These are phyloP conservation scores for Argentina anserina DNA, from an alignment of 306 rosid genomes.

Conservation along the genomic window DNA sequence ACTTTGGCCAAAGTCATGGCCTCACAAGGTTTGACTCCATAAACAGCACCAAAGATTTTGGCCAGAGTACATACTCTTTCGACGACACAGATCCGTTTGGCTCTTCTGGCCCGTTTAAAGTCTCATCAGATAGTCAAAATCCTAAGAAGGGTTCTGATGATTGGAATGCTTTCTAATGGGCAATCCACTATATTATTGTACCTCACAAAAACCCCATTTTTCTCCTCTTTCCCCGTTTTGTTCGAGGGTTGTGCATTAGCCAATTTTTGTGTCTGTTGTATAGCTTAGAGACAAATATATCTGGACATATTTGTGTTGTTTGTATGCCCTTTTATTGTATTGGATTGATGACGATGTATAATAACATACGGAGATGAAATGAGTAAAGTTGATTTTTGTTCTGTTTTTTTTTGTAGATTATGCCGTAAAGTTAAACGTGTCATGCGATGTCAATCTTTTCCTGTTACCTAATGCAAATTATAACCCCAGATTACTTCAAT, in stretches of 20 bases:
- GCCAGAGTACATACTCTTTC: conserved; percentile 58
- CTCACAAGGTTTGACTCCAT: conserved; percentile 71
- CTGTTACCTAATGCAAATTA: no score
- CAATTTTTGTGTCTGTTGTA: conserved; percentile 50
- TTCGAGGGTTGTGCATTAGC: conserved; percentile 38
- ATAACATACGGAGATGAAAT: conserved; percentile 1
- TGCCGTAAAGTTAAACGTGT: no score
- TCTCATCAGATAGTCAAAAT: conserved; percentile 59
- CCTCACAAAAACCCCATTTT: not conserved
- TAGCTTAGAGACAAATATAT: conserved; percentile 50
- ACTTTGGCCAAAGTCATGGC: conserved; percentile 41
- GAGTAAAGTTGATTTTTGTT: not conserved
- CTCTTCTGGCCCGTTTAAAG: conserved; percentile 82
- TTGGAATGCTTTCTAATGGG: conserved; percentile 80
- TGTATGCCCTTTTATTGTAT: conserved; percentile 40
- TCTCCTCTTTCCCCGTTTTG: conserved; percentile 38
- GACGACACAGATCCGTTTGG: conserved; percentile 87
- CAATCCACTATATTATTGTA: conserved; percentile 4
- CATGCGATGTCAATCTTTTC: no score
- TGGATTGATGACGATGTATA: conserved; percentile 13
- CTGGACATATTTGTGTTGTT: conserved; percentile 28
- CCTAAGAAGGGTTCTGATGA: conserved; percentile 66
- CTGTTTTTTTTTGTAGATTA: no score
- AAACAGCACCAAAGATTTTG: conserved; percentile 55
- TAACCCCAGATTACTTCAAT: no score